These are phyloP conservation scores for Pulveroboletus ravenelii DNA, from an alignment of 768 basidiomycete genomes.

Conservation along the genomic window DNA sequence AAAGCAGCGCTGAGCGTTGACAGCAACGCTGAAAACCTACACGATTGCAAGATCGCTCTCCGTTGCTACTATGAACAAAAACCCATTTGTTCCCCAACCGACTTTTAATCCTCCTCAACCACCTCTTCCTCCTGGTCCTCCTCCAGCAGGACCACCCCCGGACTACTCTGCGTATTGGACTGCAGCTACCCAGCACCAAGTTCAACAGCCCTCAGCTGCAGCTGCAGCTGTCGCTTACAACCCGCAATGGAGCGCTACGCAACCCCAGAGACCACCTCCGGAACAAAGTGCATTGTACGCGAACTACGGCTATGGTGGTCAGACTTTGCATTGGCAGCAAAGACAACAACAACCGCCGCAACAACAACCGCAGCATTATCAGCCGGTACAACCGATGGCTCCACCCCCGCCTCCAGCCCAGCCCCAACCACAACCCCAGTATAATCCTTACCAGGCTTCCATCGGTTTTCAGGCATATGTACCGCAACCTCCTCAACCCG, in stretches of 20 bases:
- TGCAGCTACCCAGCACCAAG: constrained; percentile 47
- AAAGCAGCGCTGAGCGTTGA: constrained; percentile 9
- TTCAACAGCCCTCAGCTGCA: constrained; percentile 28
- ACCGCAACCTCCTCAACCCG: constrained; percentile 54
- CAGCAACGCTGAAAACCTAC: constrained; percentile 1
- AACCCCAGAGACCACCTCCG: constrained; percentile 61
- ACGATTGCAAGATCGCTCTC: constrained; percentile 10
- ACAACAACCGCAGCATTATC: constrained; percentile 41
- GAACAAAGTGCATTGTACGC: constrained; percentile 85
- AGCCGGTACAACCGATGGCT: constrained; percentile 46
- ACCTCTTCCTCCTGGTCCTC: constrained; percentile 76
- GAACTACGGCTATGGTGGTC: constrained; percentile 85
- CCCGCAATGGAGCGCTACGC: constrained; percentile 63
- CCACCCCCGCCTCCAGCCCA: constrained; percentile 52
- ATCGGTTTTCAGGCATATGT: constrained; percentile 64
- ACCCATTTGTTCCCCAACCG: constrained; percentile 71
- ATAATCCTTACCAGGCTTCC: constrained; percentile 73
- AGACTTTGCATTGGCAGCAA: constrained; percentile 56
- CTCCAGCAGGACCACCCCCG: constrained; percentile 64
- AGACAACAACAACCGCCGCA: constrained; percentile 61
- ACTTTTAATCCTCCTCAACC: constrained; percentile 68
- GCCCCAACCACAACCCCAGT: constrained; percentile 56
- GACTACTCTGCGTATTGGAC: constrained; percentile 82
- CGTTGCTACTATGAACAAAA: constrained; percentile 66
- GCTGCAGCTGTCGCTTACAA: constrained; percentile 47